Evolutionary conservation across 2,329 filamentous ascomycete genomes (phyloP), one percentile per base, ranked within the genome.

Genomic region (Cryphonectria nitschkei): DNA sequence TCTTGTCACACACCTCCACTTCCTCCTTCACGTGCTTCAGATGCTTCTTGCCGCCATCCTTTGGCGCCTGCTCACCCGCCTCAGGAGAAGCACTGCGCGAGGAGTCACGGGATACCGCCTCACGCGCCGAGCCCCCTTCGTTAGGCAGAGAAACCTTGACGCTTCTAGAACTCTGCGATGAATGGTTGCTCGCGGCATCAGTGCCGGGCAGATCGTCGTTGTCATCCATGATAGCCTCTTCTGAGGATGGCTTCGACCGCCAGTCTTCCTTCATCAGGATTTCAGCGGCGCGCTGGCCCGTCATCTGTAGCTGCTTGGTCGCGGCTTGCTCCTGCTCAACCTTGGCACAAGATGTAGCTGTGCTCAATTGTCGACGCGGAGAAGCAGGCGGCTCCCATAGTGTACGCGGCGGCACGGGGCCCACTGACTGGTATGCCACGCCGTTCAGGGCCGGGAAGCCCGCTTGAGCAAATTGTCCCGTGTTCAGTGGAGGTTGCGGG

Each of bases 241-340:
- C 69, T 3, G 71, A 65, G 7, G 62, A 56, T 13, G 71, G 71
- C 56, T 71, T 73, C 11, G 52, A 41, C 19, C 71, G 63, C 69
- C 68, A 73, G 64, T 70, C 56, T n/a, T 68, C 69, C 39, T 69
- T 58, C 34, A 7, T n/a, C 9, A 67, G n/a, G 39, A 60, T 60
- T n/a, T 60, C 13, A 4, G 22, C n/a, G 8, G 7, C 46, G 19
- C 41, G 34, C 26, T 37, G 50, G 37, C 11, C 64, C 56, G 63
- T 39, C 8, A 60, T 41, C 52, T 68, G 54, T 9, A 52, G 52
- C 34, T 58, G 60, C 26, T 26, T 26, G 50, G 43, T 62, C 19
- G 65, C 41, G 9, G 14, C 29, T n/a, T n/a, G 39, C 4, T 61
- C 26, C 11, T 58, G 26, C 11, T 60, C 61, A 5, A n/a, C 11